Base-by-base conservation (phyloP, 2,329 filamentous ascomycete genomes). In the Cercospora nicotianae region DNA sequence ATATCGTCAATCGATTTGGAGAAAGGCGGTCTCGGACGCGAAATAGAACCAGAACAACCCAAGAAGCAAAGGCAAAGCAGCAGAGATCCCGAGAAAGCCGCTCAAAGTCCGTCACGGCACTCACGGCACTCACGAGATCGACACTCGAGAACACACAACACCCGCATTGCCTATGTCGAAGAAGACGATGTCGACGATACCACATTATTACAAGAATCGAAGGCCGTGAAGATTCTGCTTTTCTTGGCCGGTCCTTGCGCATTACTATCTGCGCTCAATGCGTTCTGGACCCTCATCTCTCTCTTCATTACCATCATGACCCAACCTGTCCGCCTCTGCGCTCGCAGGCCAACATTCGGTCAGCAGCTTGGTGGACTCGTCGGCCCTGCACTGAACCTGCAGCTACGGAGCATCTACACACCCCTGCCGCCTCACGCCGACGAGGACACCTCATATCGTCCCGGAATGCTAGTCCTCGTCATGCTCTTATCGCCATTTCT, bases 401-500 rank as follows among this genome's bases (percentile, higher is more conserved):
- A 85, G 77, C 77, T 86, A 73, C 75, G 81, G 74, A 76, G 81
- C 64, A 81, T 85, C 68, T 83, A 82, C 76, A 83, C 82, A 70
- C 72, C 73, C 69, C 72, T 75, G 55, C 64, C 67, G 65, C 65
- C 73, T 66, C 45, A 77, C 75, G 68, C 74, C 68, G 64, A 78
- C 71, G 71, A 77, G 75, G 71, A 79, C 76, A 68, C 80, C 78
- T 76, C 76, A 57, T 81, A 80, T 72, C 78, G 77, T 60, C 71
- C 80, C 3, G 73, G 78, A 2, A 80, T 81, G 75, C 80, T 89
- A 16, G 77, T 88, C 8, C 69, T 83, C 63, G 81, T 89, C 60
- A 83, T 87, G 69, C 72, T 87, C 1, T 77, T 87, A 28, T 86
- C 86, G 3, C 86, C 87, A 1, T 73, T 89, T 45, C 77, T 88